These are phyloP conservation scores for Wickerhamiella pararugosa DNA, from an alignment of 1,139 yeast species.

Conservation along the genomic window DNA sequence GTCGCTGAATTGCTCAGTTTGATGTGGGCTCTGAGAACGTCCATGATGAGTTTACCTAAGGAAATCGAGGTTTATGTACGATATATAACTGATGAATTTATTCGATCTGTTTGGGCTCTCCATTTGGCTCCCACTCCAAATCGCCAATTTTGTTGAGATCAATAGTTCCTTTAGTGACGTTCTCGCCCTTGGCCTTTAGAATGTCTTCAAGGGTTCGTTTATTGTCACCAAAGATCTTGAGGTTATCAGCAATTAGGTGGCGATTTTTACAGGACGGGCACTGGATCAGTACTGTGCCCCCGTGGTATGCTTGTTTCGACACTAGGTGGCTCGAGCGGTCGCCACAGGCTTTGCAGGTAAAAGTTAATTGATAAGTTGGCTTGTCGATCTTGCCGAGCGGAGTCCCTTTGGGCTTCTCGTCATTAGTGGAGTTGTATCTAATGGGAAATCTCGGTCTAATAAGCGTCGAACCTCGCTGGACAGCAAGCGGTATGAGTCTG, in stretches of 20 bases:
- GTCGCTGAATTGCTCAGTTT: neutral
- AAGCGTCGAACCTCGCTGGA: no score
- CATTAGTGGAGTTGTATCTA: no score
- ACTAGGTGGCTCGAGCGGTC: constrained; percentile 74
- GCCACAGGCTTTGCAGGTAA: constrained; percentile 81
- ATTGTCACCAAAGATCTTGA: constrained; percentile 67
- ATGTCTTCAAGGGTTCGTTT: constrained; percentile 67
- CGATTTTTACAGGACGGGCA: constrained; percentile 86
- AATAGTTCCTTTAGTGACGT: constrained; percentile 34
- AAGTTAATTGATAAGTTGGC: constrained; percentile 74
- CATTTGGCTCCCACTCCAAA: constrained; percentile 15
- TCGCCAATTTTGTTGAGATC: constrained; percentile 15
- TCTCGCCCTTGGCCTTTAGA: constrained; percentile 61
- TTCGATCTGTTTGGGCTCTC: no score
- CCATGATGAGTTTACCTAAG: no score
- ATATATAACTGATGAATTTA: no score
- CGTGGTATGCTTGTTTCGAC: constrained; percentile 79
- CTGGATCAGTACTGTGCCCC: constrained; percentile 77
- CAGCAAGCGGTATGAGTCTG: no score
- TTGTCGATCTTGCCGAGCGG: constrained; percentile 24
- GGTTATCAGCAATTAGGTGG: constrained; percentile 86
- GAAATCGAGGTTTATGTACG: no score
- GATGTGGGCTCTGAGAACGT: no score
- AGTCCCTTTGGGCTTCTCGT: no score
- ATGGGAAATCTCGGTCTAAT: no score